A percentile compares a stretch with the other conserved stretches of the same genome.
Conservation (phyloP, 2,329 filamentous ascomycete species). For the Dactylellina parvicollis region DNA sequence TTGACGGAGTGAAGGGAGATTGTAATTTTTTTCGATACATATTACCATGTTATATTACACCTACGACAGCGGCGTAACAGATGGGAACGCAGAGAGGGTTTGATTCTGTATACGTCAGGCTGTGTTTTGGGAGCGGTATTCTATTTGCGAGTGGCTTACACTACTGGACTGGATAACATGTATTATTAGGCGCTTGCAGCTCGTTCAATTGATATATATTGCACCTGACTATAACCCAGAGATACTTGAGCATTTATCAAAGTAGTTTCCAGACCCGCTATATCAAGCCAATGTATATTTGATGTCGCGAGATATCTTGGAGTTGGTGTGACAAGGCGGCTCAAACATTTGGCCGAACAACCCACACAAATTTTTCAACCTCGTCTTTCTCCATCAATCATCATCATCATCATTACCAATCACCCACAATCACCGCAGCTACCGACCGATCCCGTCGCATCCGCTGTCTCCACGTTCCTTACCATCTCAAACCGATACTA, state of each 20-base stretch:
- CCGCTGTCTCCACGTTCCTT: background rate
- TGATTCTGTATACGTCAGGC: background rate
- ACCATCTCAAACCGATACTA: background rate
- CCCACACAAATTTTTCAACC: conserved; percentile 23
- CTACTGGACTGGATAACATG: background rate
- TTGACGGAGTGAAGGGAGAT: background rate
- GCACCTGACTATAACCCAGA: background rate
- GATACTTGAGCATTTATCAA: background rate
- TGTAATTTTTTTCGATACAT: background rate
- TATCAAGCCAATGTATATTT: too few species aligned
- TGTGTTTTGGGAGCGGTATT: too few species aligned
- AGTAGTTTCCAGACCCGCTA: too few species aligned
- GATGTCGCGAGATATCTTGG: too few species aligned
- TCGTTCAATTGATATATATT: background rate
- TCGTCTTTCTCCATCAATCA: background rate
- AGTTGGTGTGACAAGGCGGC: background rate
- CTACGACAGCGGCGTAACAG: too few species aligned
- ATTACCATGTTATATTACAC: background rate
- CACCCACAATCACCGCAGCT: background rate
- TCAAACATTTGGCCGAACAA: background rate
- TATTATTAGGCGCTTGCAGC: conserved; percentile 1
- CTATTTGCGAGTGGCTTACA: too few species aligned
- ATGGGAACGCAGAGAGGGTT: background rate
- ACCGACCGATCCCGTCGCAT: background rate
- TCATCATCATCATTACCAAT: background rate